phyloP scores from a whole-genome alignment of 768 basidiomycete species.

The Collybia nuda region DNA sequence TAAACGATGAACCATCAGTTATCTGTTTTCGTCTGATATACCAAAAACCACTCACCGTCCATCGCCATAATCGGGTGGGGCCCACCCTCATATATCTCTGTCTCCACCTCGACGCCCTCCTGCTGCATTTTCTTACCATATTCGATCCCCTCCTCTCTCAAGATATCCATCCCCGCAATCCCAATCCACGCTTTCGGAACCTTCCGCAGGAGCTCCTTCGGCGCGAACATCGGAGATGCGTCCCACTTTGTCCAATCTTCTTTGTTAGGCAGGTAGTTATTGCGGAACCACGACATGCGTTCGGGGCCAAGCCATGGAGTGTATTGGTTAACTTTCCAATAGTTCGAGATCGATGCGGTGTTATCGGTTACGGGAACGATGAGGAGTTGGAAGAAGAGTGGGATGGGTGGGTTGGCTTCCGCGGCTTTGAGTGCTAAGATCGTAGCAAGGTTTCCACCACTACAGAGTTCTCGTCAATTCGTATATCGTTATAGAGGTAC shows the following conservation, averaged over 20 bases:
- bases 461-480: constrained; percentile 16
- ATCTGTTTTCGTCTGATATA: neutral
- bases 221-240: constrained; percentile 70
- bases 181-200: constrained; percentile 62
- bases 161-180: constrained; percentile 64
- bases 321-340: constrained; percentile 57
- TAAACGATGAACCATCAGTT: neutral
- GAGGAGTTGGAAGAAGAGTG: constrained; percentile 60
- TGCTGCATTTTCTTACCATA: constrained; percentile 58
- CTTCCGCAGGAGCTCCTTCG: constrained; percentile 47
- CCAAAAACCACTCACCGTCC: constrained; percentile 50
- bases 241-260: constrained; percentile 65
- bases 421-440: constrained; percentile 65
- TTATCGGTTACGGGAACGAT: constrained; percentile 76
- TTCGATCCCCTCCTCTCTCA: constrained; percentile 63
- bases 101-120: constrained; percentile 53
- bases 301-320: constrained; percentile 59
- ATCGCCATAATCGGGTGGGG: constrained; percentile 77
- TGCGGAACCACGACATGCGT: constrained; percentile 75
- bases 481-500: neutral
- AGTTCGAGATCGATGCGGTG: constrained; percentile 48
- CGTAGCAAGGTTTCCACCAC: constrained; percentile 72
- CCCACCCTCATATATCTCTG: constrained; percentile 57
- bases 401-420: constrained; percentile 44
- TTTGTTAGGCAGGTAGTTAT: constrained; percentile 65